These are phyloP conservation scores for Trifolium repens DNA, from an alignment of 306 rosid genomes.

Conservation along the genomic window DNA sequence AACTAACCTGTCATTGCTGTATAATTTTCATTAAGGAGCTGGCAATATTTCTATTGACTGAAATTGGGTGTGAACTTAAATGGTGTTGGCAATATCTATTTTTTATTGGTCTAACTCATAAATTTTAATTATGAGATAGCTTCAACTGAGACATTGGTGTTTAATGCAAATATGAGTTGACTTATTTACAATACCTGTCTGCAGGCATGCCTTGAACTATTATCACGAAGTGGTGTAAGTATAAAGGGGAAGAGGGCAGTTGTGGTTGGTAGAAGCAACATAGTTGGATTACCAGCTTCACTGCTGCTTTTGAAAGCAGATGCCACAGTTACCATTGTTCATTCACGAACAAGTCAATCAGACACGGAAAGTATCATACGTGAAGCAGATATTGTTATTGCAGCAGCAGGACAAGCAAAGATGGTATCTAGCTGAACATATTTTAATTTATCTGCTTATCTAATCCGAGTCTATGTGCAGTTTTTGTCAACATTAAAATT, in stretches of 20 bases:
- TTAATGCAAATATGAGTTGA: slow-evolving; percentile 16
- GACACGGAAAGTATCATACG: slow-evolving; percentile 70
- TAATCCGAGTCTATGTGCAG: background rate
- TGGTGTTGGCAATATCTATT: background rate
- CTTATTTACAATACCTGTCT: slow-evolving; percentile 10
- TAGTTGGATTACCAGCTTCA: slow-evolving; percentile 88
- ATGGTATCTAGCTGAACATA: slow-evolving; percentile 59
- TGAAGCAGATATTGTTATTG: slow-evolving; percentile 87
- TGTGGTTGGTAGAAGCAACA: slow-evolving; percentile 95
- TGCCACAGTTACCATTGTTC: slow-evolving; percentile 83
- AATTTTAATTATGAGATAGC: slow-evolving; percentile 8
- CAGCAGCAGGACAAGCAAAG: slow-evolving; percentile 91
- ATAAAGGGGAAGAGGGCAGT: slow-evolving; percentile 85
- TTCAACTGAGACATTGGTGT: slow-evolving; percentile 25
- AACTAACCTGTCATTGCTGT: slow-evolving; percentile 20
- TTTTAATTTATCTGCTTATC: slow-evolving; percentile 22
- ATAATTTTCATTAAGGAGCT: background rate
- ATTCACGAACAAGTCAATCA: slow-evolving; percentile 70
- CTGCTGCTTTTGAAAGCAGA: slow-evolving; percentile 85
- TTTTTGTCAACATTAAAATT: slow-evolving; percentile 29
- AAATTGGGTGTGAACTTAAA: slow-evolving; percentile 10
- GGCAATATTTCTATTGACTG: slow-evolving; percentile 12
- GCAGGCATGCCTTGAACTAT: slow-evolving; percentile 91
- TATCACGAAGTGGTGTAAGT: slow-evolving; percentile 73
- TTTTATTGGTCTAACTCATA: background rate